Evolutionary conservation across 2,329 filamentous ascomycete species (phyloP), one percentile per base, ranked within the genome.

Genomic region (Penicillium sp.): DNA sequence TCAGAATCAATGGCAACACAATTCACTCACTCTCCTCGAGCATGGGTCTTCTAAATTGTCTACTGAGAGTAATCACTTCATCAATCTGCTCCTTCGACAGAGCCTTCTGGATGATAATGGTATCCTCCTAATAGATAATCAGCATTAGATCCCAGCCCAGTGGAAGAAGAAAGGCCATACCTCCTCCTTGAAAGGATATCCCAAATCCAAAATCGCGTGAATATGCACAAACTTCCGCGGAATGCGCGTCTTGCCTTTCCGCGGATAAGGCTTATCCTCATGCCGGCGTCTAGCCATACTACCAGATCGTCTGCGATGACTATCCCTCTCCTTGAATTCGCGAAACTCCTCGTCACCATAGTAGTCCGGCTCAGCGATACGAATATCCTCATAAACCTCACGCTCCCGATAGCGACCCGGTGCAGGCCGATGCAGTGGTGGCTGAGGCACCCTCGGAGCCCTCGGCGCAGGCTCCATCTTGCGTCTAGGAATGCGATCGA

Each of bases 11-110:
- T 2, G n/a, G 8, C 10, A 45, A 44, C 58, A 6, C 19, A 5
- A 1, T 27, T 57, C 53, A 64, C 68, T 58, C 60, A 74, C 73
- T 68, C 64, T 75, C 71, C 22, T 56, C 43, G 9, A 58, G 57
- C 14, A 65, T 59, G 45, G 67, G 65, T 41, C 68, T 68, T 56
- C 66, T 70, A 54, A 75, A 70, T 31, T 89, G 86, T 68, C 92
- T 90, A 73, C 91, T 96, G 49, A 92, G 80, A 67, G 86, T 88
- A 66, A 97, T 89, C 45, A 97, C 82, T 68, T 96, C 90, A 65
- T 97, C 92, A 61, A 97, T 97, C 66, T 96, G 91, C 19, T 93
- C 86, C 66, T 96, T 93, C 16, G 91, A 90, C 5, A 98, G 82
- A 10, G 93, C 93, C 69, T 90, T 89, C 65, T 90, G 86, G 33